Evolutionary conservation across 805 yeast species (phyloP).

Genomic region (Blastobotrys muscicola): DNA sequence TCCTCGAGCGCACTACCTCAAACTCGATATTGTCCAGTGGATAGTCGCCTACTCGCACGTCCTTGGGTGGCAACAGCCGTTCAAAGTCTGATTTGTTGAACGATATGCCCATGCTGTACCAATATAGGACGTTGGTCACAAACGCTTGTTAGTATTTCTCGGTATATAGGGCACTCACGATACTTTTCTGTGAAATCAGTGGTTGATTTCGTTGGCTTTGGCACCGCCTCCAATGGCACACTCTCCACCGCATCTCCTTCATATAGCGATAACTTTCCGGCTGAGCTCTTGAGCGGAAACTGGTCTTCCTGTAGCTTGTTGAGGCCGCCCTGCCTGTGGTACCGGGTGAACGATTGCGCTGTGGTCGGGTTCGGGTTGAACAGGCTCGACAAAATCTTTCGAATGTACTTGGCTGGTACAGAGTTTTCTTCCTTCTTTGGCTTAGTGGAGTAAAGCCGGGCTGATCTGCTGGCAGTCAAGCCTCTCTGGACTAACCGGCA

Average conservation of each 20-base stretch:
- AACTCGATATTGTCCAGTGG: constrained; percentile 14
- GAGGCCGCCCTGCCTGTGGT: constrained; percentile 3
- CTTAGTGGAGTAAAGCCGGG: no score
- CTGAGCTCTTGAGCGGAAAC: background rate
- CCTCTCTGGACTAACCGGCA: no score
- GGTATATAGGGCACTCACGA: background rate
- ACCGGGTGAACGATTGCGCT: background rate
- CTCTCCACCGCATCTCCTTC: no score
- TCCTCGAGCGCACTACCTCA: constrained; percentile 40
- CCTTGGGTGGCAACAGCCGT: constrained; percentile 23
- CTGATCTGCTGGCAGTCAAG: no score
- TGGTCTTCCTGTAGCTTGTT: background rate
- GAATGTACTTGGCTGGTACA: background rate
- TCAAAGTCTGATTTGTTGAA: constrained; percentile 24
- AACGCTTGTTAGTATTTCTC: background rate
- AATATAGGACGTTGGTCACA: constrained; percentile 24
- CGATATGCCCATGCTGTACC: constrained; percentile 25
- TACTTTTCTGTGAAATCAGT: constrained; percentile 1
- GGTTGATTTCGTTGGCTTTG: no score
- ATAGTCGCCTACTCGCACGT: constrained; percentile 12
- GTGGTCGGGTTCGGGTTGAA: constrained; percentile 8
- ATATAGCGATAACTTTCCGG: no score
- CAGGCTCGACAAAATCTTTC: constrained; percentile 2
- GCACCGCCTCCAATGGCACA: no score
- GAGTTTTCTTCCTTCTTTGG: background rate